Evolutionary conservation across 2,329 filamentous ascomycete species (phyloP).

Genomic region (Fonsecaea multimorphosa): DNA sequence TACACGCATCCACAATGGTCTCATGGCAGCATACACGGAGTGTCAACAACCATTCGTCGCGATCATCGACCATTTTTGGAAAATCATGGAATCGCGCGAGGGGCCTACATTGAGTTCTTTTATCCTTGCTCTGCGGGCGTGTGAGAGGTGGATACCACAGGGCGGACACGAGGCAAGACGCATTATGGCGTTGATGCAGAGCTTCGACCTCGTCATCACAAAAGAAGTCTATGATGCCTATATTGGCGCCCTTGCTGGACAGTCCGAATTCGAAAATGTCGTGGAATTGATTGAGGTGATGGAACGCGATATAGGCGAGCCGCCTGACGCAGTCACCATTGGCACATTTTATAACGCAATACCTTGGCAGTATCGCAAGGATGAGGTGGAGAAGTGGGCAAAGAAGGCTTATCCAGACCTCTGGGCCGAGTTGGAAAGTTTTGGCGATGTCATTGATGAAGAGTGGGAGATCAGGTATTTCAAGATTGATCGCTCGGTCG

Average conservation of each 20-base stretch:
- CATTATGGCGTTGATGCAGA: conserved; percentile 63
- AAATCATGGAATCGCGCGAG: conserved; percentile 82
- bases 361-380: conserved; percentile 68
- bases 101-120: conserved; percentile 84
- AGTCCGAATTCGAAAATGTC: conserved; percentile 72
- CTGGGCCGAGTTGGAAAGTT: conserved; percentile 68
- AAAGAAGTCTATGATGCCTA: conserved; percentile 76
- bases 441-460: conserved; percentile 39
- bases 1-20: conserved; percentile 77
- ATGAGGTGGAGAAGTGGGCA: conserved; percentile 76
- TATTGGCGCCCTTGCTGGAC: conserved; percentile 74
- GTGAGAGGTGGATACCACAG: conserved; percentile 64
- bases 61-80: conserved; percentile 79
- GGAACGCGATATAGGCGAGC: conserved; percentile 68
- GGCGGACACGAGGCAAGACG: conserved; percentile 55
- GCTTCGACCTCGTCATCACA: conserved; percentile 80
- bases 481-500: conserved; percentile 38
- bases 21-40: conserved; percentile 84
- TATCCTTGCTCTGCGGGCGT: conserved; percentile 78
- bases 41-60: conserved; percentile 65
- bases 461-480: conserved; percentile 41
- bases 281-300: conserved; percentile 70
- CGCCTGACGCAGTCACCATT: conserved; percentile 72
- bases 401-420: conserved; percentile 68
- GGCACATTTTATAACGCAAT: conserved; percentile 78